phyloP scores from a whole-genome alignment of 805 yeast species.

The Allodekkera sacchari region DNA sequence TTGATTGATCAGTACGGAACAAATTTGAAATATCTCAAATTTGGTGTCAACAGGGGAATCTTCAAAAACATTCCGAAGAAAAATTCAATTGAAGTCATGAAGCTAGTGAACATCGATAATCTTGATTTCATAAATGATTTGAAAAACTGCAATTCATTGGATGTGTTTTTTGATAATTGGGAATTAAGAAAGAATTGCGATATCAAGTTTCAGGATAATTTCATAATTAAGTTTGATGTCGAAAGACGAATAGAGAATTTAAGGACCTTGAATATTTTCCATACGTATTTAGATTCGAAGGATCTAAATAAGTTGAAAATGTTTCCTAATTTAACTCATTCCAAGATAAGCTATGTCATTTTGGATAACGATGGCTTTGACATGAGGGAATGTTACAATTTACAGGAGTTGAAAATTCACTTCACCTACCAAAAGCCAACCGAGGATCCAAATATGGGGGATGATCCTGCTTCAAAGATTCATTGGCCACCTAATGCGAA shows the following conservation, averaged over 20 bases:
- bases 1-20: slow-evolving; percentile 18
- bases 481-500: slow-evolving; percentile 22
- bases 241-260: slow-evolving; percentile 11
- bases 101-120: slow-evolving; percentile 23
- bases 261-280: slow-evolving; percentile 20
- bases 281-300: slow-evolving; percentile 21
- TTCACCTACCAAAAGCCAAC: slow-evolving; percentile 18
- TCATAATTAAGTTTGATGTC: slow-evolving; percentile 17
- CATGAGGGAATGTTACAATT: slow-evolving; percentile 17
- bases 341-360: slow-evolving; percentile 23
- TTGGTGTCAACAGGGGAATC: slow-evolving; percentile 23
- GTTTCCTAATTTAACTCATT: slow-evolving; percentile 22
- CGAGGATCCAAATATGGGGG: slow-evolving; percentile 5
- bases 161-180: slow-evolving; percentile 25
- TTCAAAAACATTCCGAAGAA: slow-evolving; percentile 18
- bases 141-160: slow-evolving; percentile 16
- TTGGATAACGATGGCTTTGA: slow-evolving; percentile 22
- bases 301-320: slow-evolving; percentile 17
- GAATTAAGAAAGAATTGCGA: slow-evolving; percentile 21
- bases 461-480: slow-evolving; percentile 6
- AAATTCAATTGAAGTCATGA: slow-evolving; percentile 17
- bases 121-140: slow-evolving; percentile 19
- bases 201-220: slow-evolving; percentile 16
- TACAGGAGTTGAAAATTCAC: slow-evolving; percentile 23
- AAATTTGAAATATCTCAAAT: slow-evolving; percentile 18